A percentile compares a stretch with the other conserved stretches of the same genome.
These are phyloP conservation scores for Neofusicoccum laricinum DNA, from an alignment of 2,329 filamentous ascomycete genomes.

Conservation along the genomic window DNA sequence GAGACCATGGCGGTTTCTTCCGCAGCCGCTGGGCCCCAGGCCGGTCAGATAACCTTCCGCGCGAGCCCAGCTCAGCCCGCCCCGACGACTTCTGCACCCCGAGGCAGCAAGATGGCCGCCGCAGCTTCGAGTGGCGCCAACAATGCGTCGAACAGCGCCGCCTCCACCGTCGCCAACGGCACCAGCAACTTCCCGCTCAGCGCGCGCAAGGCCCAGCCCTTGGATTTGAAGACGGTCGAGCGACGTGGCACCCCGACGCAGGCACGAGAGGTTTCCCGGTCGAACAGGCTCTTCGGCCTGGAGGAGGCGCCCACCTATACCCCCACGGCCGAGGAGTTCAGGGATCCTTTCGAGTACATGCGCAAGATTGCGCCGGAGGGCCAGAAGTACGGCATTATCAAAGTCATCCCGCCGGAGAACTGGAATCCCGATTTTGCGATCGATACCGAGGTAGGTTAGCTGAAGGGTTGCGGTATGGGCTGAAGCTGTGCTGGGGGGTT, in stretches of 20 bases:
- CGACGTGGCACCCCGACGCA: constrained; percentile 79
- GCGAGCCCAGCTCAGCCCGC: constrained; percentile 29
- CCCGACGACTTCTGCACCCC: constrained; percentile 6
- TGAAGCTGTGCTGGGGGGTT: neutral
- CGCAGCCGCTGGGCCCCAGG: constrained; percentile 31
- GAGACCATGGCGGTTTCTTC: constrained; percentile 36
- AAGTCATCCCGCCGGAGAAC: constrained; percentile 86
- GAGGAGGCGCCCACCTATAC: constrained; percentile 87
- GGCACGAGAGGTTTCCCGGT: constrained; percentile 71
- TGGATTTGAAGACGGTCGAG: constrained; percentile 89
- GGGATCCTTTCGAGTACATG: constrained; percentile 90
- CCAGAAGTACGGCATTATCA: constrained; percentile 84
- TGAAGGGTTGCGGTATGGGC: neutral
- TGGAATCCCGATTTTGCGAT: constrained; percentile 97
- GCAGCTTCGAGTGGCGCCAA: constrained; percentile 25
- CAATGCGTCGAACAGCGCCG: neutral
- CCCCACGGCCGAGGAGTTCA: constrained; percentile 91
- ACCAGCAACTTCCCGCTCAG: constrained; percentile 55
- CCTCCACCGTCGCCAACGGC: constrained; percentile 27
- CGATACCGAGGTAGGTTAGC: constrained; percentile 78
- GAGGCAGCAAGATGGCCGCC: constrained; percentile 27
- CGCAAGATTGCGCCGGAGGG: constrained; percentile 87
- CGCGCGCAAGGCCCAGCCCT: constrained; percentile 62
- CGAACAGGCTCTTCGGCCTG: constrained; percentile 77
- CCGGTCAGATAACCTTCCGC: constrained; percentile 32